A percentile compares a stretch with the other conserved stretches of the same genome.
phyloP scores from a whole-genome alignment of 148 eudicot species.

The Dysphania ambrosioides region DNA sequence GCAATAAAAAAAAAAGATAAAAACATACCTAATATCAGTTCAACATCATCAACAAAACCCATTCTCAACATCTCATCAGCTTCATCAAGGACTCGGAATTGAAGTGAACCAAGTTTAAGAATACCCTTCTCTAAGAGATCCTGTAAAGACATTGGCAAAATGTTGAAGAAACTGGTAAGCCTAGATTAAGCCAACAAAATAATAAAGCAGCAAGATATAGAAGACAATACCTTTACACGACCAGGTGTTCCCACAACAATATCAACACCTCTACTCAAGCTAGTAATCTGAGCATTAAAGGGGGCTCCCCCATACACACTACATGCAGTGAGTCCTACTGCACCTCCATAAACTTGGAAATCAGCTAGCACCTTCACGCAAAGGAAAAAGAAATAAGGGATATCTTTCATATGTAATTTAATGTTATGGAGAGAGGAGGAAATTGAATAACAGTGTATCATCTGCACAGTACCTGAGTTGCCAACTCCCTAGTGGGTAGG shows the following conservation, averaged over 20 bases:
- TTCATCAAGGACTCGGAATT: conserved; percentile 91
- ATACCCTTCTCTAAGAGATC: conserved; percentile 72
- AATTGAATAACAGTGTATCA: background rate
- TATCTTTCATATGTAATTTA: background rate
- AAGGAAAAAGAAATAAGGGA: background rate
- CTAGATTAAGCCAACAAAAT: background rate
- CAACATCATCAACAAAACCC: conserved; percentile 97
- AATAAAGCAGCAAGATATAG: background rate
- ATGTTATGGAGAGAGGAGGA: background rate
- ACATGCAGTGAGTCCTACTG: conserved; percentile 55
- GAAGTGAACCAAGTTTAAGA: conserved; percentile 71
- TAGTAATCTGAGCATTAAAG: conserved; percentile 43
- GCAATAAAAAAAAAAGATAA: background rate
- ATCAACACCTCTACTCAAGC: conserved; percentile 79
- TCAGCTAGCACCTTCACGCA: conserved; percentile 59
- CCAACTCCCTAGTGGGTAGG: conserved; percentile 90
- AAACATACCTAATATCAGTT: conserved; percentile 66
- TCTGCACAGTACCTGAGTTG: conserved; percentile 57
- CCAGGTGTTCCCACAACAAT: conserved; percentile 84
- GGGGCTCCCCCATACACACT: conserved; percentile 86
- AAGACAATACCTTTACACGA: conserved; percentile 66
- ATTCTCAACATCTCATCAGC: conserved; percentile 95
- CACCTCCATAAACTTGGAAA: conserved; percentile 66
- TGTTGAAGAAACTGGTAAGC: background rate
- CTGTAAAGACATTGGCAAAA: conserved; percentile 29